Evolutionary conservation across 2,329 filamentous ascomycete genomes (phyloP).

Genomic region (Fragosphaeria purpurea): DNA sequence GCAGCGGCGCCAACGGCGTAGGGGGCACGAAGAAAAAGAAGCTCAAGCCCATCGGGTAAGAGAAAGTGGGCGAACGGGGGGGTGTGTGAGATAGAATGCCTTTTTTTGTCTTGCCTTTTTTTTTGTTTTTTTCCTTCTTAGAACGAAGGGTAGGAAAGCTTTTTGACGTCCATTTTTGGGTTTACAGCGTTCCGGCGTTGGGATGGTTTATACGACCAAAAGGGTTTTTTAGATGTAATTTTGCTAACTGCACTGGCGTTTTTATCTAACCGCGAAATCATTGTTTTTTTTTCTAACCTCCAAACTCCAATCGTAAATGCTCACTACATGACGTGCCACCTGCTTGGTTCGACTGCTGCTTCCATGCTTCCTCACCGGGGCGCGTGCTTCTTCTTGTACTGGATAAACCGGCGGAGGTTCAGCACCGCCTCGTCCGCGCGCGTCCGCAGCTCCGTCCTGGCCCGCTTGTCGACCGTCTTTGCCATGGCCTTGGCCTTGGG

Average conservation of each 20-base stretch:
- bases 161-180: background rate
- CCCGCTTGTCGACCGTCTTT: constrained; percentile 53
- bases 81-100: no score
- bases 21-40: constrained; percentile 54
- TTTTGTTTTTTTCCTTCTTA: background rate
- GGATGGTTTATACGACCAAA: no score
- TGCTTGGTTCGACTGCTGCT: background rate
- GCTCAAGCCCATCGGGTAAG: constrained; percentile 51
- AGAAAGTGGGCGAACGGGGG: no score
- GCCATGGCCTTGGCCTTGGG: constrained; percentile 46
- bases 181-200: background rate
- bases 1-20: constrained; percentile 22
- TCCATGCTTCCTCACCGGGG: background rate
- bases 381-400: constrained; percentile 52
- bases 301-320: background rate
- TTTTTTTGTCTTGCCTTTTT: background rate
- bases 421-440: constrained; percentile 51
- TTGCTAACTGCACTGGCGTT: no score
- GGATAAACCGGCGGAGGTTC: constrained; percentile 52
- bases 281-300: background rate
- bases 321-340: no score
- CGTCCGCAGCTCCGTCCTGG: constrained; percentile 43
- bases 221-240: no score
- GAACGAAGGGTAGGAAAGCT: no score
- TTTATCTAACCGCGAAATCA: no score